Evolutionary conservation across 2,329 filamentous ascomycete genomes (phyloP), one percentile per base, ranked within the genome.

Genomic region (Acrocalymma vagum): DNA sequence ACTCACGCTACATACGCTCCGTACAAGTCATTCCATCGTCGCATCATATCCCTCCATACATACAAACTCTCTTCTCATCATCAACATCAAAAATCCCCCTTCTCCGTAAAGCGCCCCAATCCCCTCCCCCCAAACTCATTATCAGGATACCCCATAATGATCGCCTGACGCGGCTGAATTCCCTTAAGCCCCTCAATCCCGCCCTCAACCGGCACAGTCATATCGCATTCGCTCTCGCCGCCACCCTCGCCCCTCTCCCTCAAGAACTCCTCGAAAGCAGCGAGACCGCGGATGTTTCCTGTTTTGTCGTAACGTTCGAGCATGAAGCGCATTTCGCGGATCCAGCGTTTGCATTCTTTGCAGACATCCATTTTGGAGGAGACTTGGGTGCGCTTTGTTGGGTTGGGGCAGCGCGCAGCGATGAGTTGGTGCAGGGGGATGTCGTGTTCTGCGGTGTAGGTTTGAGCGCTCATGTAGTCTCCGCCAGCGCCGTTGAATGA

Each of bases 301-400:
- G 53, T 58, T 40, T 60, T 65, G 24, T 68, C 61, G 36, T 57
- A 65, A 20, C 55, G 35, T 13, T 43, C 49, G 23, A 69, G 36
- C 63, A 69, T 63, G 27, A 34, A 51, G 31, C 60, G 50, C 62
- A 69, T 67, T 13, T 61, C 47, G 18, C 45, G 44, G 5, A 69
- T 49, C 49, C 57, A 58, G 37, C 45, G 43, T 37, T 42, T 47
- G 25, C 65, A 69, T 16, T 48, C 48, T 28, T 62, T 59, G 26
- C 65, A 69, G 2, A 69, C 62, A 4, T 53, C 46, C 50, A 60
- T 60, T 5, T 53, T 44, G 3, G 49, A 45, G 27, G 49, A 63
- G 10, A 63, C 57, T 13, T 55, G 39, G 9, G 54, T 60, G 27
- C 55, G 45, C 41, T 49, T 51, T 7, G 31, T 50, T 9, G 55